Evolutionary conservation across 106 monocot species (phyloP).

Genomic region (Dendrobium huoshanense): DNA sequence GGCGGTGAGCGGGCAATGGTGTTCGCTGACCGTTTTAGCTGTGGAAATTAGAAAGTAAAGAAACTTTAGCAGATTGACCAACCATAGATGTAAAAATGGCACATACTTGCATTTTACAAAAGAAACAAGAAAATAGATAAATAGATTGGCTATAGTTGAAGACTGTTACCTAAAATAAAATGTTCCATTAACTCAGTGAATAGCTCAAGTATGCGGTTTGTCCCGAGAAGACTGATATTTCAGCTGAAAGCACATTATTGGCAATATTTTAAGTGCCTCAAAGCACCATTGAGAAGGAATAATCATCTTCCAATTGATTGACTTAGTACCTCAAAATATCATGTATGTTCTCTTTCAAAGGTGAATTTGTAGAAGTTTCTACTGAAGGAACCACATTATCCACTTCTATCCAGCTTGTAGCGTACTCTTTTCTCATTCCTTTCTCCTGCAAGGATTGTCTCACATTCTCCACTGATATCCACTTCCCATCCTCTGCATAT

Average conservation of each 20-base stretch:
- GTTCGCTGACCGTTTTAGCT: too few relatives aligned
- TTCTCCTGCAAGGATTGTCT: slow-evolving; percentile 38
- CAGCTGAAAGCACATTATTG: neutral
- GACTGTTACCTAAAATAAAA: neutral
- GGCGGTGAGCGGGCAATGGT: too few relatives aligned
- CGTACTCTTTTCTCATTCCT: slow-evolving; percentile 41
- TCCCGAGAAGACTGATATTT: neutral
- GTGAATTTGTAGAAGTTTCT: neutral
- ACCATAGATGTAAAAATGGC: neutral
- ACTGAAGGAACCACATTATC: slow-evolving; percentile 32
- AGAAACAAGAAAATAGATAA: neutral
- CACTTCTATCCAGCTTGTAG: slow-evolving; percentile 45
- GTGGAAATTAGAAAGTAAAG: neutral
- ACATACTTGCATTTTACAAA: neutral
- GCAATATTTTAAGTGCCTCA: neutral
- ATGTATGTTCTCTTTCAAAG: slow-evolving; percentile 14
- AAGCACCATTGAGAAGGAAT: slow-evolving; percentile 11
- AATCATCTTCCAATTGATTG: slow-evolving; percentile 23
- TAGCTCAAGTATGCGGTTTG: neutral
- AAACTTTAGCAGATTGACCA: neutral
- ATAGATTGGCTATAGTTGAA: neutral
- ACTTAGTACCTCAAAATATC: slow-evolving; percentile 12
- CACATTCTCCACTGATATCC: slow-evolving; percentile 40
- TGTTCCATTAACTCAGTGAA: neutral
- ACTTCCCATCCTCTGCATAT: slow-evolving; percentile 35